Evolutionary conservation across 345 rosid genomes (phyloP), one percentile per base, ranked within the genome.

Genomic region (Salix viminalis): DNA sequence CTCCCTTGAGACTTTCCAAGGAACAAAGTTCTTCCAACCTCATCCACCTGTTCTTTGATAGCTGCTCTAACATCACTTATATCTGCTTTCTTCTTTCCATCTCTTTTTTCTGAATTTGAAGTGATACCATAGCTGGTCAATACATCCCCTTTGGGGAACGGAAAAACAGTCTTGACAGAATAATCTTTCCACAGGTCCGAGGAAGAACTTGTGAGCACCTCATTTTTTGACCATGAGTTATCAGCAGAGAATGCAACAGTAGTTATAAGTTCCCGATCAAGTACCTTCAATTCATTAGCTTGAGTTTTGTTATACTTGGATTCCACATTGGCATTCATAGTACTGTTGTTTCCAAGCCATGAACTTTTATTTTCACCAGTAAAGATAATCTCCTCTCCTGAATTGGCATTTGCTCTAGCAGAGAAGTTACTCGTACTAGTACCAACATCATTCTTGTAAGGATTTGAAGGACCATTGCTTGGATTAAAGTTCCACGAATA

Each of bases 1-100:
- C 66, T 84, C 66, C 85, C 90, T 67, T 79, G 87, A 71, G 89
- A 80, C 77, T 92, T 94, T 68, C 91, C 92, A 83, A 85, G 83
- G 82, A 82, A 88, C 72, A 90, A 86, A 73, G 96, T 91, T 80
- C 93, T 89, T 81, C 97, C 98, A 81, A 90, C 92, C 75, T 96
- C 98, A 71, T 95, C 95, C 82, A 89, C 96, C 86, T 94, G 97
- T 80, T 92, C 90, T 73, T 92, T 96, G 77, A 90, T 88, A n/a
- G 86, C 88, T 56, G 74, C 83, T 81, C 94, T 84, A 62, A 79
- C 82, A 81, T 90, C 92, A 83, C 19, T 74, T 12, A 46, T 62
- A 41, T 87, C 88, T 15, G 86, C 83, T 83, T 87, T 91, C 79
- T 82, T 89, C 85, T 91, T 92, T 67, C 92, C 94, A 74, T 88